Evolutionary conservation across 1,139 yeast genomes (phyloP).

Genomic region (Geotrichum carabidarum): DNA sequence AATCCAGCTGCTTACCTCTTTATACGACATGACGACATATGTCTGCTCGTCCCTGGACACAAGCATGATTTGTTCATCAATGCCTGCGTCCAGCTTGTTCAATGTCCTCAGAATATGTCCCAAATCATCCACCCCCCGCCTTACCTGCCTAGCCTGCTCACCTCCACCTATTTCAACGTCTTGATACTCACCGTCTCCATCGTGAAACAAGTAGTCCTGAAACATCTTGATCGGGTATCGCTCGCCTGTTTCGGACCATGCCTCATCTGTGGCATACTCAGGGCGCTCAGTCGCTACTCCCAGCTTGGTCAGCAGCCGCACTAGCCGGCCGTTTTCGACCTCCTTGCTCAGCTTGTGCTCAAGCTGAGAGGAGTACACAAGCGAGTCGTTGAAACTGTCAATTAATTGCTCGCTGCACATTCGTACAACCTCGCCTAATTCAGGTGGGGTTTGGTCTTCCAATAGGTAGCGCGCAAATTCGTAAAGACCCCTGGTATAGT

Average conservation of each 20-base stretch:
- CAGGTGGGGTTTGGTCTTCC: neutral
- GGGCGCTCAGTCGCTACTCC: slow-evolving; percentile 76
- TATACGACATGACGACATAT: slow-evolving; percentile 73
- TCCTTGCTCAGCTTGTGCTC: slow-evolving; percentile 68
- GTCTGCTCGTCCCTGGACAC: slow-evolving; percentile 79
- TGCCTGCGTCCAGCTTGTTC: slow-evolving; percentile 90
- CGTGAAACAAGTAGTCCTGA: slow-evolving; percentile 76
- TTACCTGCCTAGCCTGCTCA: too few species aligned
- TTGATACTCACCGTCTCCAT: neutral
- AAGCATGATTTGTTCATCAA: slow-evolving; percentile 73
- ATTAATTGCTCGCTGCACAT: slow-evolving; percentile 25
- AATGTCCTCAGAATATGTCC: slow-evolving; percentile 73
- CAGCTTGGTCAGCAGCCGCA: slow-evolving; percentile 73
- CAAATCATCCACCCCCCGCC: slow-evolving; percentile 45
- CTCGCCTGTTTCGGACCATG: slow-evolving; percentile 73
- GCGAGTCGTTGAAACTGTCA: slow-evolving; percentile 46
- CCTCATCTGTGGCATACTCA: slow-evolving; percentile 52
- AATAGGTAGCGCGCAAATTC: slow-evolving; percentile 23
- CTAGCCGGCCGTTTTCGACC: slow-evolving; percentile 81
- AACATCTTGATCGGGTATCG: slow-evolving; percentile 72
- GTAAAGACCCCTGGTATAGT: slow-evolving; percentile 22
- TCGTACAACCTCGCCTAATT: slow-evolving; percentile 19
- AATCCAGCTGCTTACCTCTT: slow-evolving; percentile 40
- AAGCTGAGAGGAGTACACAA: slow-evolving; percentile 55
- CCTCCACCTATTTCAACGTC: too few species aligned